Conservation (phyloP, 1,139 yeast species). For the Scheffersomyces segobiensis region DNA sequence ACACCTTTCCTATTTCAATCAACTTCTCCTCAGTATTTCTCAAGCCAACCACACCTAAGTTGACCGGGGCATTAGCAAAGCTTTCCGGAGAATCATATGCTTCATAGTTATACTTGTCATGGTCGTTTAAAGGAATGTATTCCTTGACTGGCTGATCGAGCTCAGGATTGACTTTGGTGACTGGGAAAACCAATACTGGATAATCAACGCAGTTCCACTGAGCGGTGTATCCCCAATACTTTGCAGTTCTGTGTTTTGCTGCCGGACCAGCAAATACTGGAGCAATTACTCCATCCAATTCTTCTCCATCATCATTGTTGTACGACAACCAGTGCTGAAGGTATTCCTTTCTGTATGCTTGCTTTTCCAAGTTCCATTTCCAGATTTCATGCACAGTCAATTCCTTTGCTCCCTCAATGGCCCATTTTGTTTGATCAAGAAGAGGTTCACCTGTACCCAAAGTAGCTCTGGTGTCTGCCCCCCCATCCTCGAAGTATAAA, state of each 20-base stretch:
- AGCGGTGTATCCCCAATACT: slow-evolving; percentile 23
- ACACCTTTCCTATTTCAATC: slow-evolving; percentile 13
- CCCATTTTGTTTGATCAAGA: slow-evolving; percentile 21
- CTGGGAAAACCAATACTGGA: slow-evolving; percentile 23
- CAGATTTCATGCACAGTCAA: slow-evolving; percentile 11
- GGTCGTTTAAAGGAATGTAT: slow-evolving; percentile 9
- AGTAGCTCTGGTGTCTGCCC: slow-evolving; percentile 18
- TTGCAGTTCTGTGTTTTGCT: slow-evolving; percentile 19
- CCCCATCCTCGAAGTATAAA: slow-evolving; percentile 25
- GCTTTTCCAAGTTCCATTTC: slow-evolving; percentile 22
- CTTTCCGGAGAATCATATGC: slow-evolving; percentile 15
- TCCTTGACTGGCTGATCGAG: slow-evolving; percentile 12
- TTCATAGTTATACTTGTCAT: slow-evolving; percentile 13
- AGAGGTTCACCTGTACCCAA: slow-evolving; percentile 20
- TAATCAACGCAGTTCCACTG: slow-evolving; percentile 25
- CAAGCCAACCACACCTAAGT: slow-evolving; percentile 17
- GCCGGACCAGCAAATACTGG: slow-evolving; percentile 24
- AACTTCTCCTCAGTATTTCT: slow-evolving; percentile 20
- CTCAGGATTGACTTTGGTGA: slow-evolving; percentile 15
- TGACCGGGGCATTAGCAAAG: slow-evolving; percentile 18
- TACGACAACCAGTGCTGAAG: slow-evolving; percentile 18
- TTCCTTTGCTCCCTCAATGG: slow-evolving; percentile 10
- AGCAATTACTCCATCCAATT: slow-evolving; percentile 18
- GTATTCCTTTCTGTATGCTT: slow-evolving; percentile 20
- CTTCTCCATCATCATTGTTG: slow-evolving; percentile 9